These are phyloP conservation scores for Leccinellum rugosiceps DNA, from an alignment of 768 basidiomycete genomes.

Conservation along the genomic window DNA sequence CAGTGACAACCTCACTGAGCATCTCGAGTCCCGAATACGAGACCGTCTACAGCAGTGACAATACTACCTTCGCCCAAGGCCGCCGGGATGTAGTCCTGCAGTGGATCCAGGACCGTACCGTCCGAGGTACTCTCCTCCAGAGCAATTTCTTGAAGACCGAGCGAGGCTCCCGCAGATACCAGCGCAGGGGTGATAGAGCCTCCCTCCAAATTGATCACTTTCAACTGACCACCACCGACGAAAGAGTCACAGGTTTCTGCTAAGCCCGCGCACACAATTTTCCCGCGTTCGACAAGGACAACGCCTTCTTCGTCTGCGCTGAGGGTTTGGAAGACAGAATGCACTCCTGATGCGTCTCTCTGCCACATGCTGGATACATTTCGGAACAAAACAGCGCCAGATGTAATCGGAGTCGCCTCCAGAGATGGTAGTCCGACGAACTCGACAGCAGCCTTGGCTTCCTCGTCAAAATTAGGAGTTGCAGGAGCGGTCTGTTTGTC, in stretches of 20 bases:
- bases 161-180: conserved; percentile 55
- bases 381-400: conserved; percentile 45
- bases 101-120: conserved; percentile 54
- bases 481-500: conserved; percentile 49
- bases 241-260: conserved; percentile 9
- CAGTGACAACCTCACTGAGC: conserved; percentile 37
- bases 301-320: conserved; percentile 17
- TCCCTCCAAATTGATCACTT: conserved; percentile 51
- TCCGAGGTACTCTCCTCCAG: conserved; percentile 66
- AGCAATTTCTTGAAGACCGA: conserved; percentile 70
- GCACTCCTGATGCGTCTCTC: conserved; percentile 21
- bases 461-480: conserved; percentile 58
- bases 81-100: conserved; percentile 29
- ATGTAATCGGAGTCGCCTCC: conserved; percentile 32
- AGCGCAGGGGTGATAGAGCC: conserved; percentile 63
- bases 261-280: conserved; percentile 46
- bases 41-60: conserved; percentile 61
- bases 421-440: conserved; percentile 73
- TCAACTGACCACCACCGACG: conserved; percentile 5
- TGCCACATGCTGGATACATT: conserved; percentile 44
- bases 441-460: conserved; percentile 53
- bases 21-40: conserved; percentile 52
- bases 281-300: conserved; percentile 53
- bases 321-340: conserved; percentile 13
- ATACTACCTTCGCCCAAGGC: conserved; percentile 40